Base-by-base conservation (phyloP, 2,329 filamentous ascomycete species). In the Ceratocystis lukuohia region DNA sequence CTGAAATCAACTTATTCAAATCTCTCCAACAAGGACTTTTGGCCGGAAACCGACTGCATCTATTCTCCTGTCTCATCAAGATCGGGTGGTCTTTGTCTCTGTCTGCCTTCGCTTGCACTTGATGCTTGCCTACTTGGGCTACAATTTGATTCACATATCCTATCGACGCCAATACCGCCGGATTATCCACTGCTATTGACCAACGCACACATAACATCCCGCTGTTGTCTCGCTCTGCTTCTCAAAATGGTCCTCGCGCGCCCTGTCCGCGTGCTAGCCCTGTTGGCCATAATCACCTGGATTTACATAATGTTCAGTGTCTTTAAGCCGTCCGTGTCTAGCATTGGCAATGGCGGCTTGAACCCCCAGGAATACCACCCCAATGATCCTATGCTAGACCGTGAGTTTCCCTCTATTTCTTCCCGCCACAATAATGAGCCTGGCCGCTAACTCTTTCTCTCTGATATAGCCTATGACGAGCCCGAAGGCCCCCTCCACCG, bases 331-430 rank as follows among this genome's bases (percentile, higher is more conserved):
- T 79, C 82, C 25, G 76, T 77, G 46, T 69, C 76, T 77, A 74
- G 77, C 73, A 70, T 45, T 77, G 72, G 72, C 20, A 64, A 64
- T 22, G 48, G 30, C 25, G 46, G 65, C 48, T 8, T 65, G 46
- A 65, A 65, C 62, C 25, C 67, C 72, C 75, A 63, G 75, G 77
- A 80, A 70, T 83, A 87, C 73, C 85, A 88, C 77, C 84, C 88
- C 71, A 83, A 84, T 68, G 93, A 97, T 77, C 93, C 93, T 66
- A 90, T 93, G 72, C 75, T 92, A 72, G 91, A 96, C 76, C 85
- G 92, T 96, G 80, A 74, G 88, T 77, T 68, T 46, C 44, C 45
- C 2, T 61, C 12, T 48, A 37, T 33, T 4, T 25, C 3, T 25
- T 41, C 4, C n/a, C 22, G 15, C 28, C 33, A 15, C 20, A 25